Evolutionary conservation across 108 stramenopile species (phyloP).

Genomic region (Cylindrotheca closterium): DNA sequence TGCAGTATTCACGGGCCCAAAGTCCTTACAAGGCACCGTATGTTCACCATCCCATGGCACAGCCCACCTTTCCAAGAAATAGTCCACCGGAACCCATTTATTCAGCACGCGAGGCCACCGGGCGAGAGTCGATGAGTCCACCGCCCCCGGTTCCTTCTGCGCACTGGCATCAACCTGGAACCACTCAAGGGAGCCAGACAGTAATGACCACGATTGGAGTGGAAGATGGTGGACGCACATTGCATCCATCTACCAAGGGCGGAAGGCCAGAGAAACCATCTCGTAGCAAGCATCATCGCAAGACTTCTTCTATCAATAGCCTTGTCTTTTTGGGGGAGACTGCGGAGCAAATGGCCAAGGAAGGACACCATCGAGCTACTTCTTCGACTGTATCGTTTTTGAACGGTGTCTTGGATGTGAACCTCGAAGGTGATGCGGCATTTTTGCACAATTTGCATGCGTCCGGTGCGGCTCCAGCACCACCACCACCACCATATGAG

Average conservation of each 20-base stretch:
- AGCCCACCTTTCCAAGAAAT: conserved; percentile 2
- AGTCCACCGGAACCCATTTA: conserved; percentile 1
- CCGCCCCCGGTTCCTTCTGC: conserved; percentile 21
- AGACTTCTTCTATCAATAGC: conserved; percentile 53
- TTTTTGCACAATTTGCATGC: conserved; percentile 37
- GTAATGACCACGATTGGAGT: conserved; percentile 45
- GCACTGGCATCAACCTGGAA: conserved; percentile 17
- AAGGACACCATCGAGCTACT: conserved; percentile 50
- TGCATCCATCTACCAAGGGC: conserved; percentile 13
- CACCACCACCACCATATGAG: conserved; percentile 1
- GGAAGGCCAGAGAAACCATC: neutral
- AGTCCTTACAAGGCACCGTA: conserved; percentile 12
- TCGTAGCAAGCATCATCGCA: conserved; percentile 43
- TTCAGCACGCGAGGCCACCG: conserved; percentile 1
- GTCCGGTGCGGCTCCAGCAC: conserved; percentile 22
- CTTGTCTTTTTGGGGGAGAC: conserved; percentile 28
- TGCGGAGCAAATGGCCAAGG: conserved; percentile 13
- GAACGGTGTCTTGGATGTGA: conserved; percentile 45
- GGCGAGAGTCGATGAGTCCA: conserved; percentile 12
- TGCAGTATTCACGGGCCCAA: conserved; percentile 31
- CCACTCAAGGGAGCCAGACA: conserved; percentile 43
- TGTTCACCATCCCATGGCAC: conserved; percentile 18
- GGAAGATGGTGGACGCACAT: conserved; percentile 23
- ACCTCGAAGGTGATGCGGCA: conserved; percentile 30
- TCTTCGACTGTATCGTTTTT: conserved; percentile 61